phyloP scores from a whole-genome alignment of 2,329 filamentous ascomycete species.

The Neonectria coccinea region DNA sequence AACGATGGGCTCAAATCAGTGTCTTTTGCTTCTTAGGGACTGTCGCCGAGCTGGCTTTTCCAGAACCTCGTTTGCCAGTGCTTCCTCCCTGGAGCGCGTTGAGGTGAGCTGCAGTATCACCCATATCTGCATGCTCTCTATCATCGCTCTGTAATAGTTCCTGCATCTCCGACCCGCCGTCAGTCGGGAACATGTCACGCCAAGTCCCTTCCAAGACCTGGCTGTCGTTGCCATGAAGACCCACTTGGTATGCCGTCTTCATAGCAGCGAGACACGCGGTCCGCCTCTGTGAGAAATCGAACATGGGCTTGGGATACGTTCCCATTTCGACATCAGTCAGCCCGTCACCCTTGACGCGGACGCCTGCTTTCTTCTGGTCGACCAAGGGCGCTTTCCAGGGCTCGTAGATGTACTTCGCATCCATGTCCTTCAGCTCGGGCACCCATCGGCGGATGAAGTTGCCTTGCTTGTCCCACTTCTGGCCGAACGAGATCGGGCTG shows the following conservation, averaged over 20 bases:
- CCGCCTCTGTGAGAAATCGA: slow-evolving; percentile 75
- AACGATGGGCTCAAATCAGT: background rate
- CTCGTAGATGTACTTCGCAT: slow-evolving; percentile 81
- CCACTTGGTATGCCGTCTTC: slow-evolving; percentile 76
- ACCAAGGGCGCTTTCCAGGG: slow-evolving; percentile 78
- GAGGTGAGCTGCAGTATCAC: slow-evolving; percentile 36
- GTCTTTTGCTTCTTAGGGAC: slow-evolving; percentile 46
- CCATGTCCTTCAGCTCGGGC: slow-evolving; percentile 72
- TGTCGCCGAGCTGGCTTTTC: slow-evolving; percentile 26
- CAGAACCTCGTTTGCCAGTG: slow-evolving; percentile 41
- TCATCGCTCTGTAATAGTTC: slow-evolving; percentile 51
- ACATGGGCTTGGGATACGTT: slow-evolving; percentile 80
- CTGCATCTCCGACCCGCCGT: slow-evolving; percentile 54
- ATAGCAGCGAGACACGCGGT: slow-evolving; percentile 73
- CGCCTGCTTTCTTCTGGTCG: slow-evolving; percentile 77
- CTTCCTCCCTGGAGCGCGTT: slow-evolving; percentile 11
- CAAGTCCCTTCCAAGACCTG: slow-evolving; percentile 71
- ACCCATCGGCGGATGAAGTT: slow-evolving; percentile 73
- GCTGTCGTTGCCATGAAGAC: slow-evolving; percentile 72
- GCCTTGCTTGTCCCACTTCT: slow-evolving; percentile 81
- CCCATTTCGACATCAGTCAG: slow-evolving; percentile 56
- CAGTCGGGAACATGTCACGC: slow-evolving; percentile 59
- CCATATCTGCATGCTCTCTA: slow-evolving; percentile 49
- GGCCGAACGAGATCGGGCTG: slow-evolving; percentile 76
- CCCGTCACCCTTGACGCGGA: slow-evolving; percentile 69